Conservation (phyloP, 2,329 filamentous ascomycete genomes). For the Aspergillus awamori region DNA sequence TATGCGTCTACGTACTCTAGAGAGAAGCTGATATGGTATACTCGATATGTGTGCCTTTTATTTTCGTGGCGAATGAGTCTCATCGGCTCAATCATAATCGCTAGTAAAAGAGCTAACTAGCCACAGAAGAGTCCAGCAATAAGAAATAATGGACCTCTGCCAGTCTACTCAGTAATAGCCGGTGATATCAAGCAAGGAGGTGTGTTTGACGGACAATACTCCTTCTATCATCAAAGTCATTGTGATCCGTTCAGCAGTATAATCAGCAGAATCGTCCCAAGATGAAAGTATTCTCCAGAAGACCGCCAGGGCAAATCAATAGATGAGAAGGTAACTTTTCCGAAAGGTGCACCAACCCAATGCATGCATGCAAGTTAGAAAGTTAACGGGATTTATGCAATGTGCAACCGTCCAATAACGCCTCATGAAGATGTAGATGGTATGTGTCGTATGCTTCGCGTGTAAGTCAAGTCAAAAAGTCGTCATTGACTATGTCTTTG, state of each 20-base stretch:
- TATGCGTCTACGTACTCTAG: no score
- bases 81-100: not conserved
- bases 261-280: not conserved
- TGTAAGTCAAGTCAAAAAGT: slow-evolving; percentile 8
- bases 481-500: slow-evolving; percentile 5
- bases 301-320: not conserved
- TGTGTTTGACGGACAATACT: not conserved
- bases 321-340: slow-evolving; percentile 4
- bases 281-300: not conserved
- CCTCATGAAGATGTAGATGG: slow-evolving; percentile 16
- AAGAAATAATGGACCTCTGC: not conserved
- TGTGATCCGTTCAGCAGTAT: not conserved
- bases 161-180: not conserved
- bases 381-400: not conserved
- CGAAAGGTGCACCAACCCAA: not conserved
- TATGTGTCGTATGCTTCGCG: slow-evolving; percentile 11
- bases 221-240: not conserved
- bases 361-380: not conserved
- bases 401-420: slow-evolving; percentile 8
- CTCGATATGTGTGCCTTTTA: not conserved
- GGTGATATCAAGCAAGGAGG: not conserved
- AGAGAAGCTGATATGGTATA: not conserved
- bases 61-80: not conserved
- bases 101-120: not conserved
- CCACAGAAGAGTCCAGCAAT: not conserved